These are phyloP conservation scores for Fraxinus sp. DNA, from an alignment of 305 asterid genomes.

Conservation along the genomic window DNA sequence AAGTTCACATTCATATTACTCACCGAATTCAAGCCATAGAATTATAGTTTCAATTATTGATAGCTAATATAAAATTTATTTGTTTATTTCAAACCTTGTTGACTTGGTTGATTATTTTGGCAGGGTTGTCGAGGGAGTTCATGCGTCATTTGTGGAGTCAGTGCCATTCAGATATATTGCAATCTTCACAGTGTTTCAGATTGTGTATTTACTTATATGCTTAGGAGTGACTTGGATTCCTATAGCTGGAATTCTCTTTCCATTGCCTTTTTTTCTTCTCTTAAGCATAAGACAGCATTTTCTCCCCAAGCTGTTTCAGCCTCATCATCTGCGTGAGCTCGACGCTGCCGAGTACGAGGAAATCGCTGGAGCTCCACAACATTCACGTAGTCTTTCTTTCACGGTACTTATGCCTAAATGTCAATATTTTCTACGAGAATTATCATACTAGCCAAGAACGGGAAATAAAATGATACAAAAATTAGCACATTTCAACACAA, in stretches of 20 bases:
- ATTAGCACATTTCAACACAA: not conserved
- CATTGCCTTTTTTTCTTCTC: conserved; percentile 19
- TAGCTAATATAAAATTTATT: not conserved
- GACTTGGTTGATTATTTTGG: not conserved
- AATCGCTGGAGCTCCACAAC: conserved; percentile 14
- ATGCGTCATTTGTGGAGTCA: conserved; percentile 23
- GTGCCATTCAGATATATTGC: conserved; percentile 23
- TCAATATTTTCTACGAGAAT: conserved; percentile 20
- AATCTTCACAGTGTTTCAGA: conserved; percentile 17
- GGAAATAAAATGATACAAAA: not conserved
- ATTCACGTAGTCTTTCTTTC: not conserved
- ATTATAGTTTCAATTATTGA: not conserved
- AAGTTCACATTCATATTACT: conserved; percentile 14
- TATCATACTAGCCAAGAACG: not conserved
- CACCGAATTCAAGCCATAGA: not conserved
- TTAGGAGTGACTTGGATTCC: conserved; percentile 26
- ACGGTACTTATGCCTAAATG: not conserved
- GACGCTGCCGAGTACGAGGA: conserved; percentile 27
- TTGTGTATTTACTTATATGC: conserved; percentile 8
- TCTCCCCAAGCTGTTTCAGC: conserved; percentile 14
- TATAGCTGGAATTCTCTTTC: conserved; percentile 22
- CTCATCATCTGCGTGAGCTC: not conserved
- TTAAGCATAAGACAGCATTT: conserved; percentile 21
- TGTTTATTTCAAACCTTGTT: not conserved
- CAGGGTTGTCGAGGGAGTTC: conserved; percentile 18